Conservation (phyloP, 23 red algal genomes). For the Gracilariopsis chorda region DNA sequence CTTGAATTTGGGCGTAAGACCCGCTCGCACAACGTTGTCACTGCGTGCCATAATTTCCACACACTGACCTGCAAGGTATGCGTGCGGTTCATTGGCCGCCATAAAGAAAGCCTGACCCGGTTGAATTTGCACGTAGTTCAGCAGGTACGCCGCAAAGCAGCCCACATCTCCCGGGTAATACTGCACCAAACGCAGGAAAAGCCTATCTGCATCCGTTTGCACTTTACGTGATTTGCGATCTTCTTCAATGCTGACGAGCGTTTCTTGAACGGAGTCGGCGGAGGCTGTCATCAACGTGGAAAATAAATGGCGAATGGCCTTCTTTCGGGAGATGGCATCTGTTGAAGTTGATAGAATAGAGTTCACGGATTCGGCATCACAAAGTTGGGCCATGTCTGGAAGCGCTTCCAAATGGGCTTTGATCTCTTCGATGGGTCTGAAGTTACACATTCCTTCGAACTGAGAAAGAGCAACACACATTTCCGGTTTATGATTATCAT, state of each 20-base stretch:
- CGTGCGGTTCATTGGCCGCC: constrained; percentile 96
- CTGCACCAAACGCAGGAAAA: constrained; percentile 55
- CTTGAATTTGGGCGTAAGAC: constrained; percentile 94
- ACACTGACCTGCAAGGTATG: constrained; percentile 88
- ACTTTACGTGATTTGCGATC: background rate
- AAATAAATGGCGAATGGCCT: constrained; percentile 48
- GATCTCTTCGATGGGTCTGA: constrained; percentile 79
- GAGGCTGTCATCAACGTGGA: constrained; percentile 62
- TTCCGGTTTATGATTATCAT: constrained; percentile 99
- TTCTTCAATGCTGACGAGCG: background rate
- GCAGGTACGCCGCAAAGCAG: constrained; percentile 83
- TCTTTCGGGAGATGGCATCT: background rate
- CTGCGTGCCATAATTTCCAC: constrained; percentile 94
- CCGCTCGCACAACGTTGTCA: constrained; percentile 99
- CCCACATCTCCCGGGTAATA: constrained; percentile 91
- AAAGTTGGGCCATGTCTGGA: constrained; percentile 32
- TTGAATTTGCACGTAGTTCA: constrained; percentile 79
- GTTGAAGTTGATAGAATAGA: background rate
- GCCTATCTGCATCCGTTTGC: constrained; percentile 23
- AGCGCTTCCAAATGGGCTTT: constrained; percentile 11
- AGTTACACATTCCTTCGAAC: constrained; percentile 88
- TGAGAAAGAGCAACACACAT: constrained; percentile 82
- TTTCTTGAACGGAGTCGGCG: background rate
- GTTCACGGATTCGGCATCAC: background rate
- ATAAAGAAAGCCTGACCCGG: constrained; percentile 92